These are phyloP conservation scores for Kappamyces sp. DNA, from an alignment of 192 early-diverging fungal genomes.

Conservation along the genomic window DNA sequence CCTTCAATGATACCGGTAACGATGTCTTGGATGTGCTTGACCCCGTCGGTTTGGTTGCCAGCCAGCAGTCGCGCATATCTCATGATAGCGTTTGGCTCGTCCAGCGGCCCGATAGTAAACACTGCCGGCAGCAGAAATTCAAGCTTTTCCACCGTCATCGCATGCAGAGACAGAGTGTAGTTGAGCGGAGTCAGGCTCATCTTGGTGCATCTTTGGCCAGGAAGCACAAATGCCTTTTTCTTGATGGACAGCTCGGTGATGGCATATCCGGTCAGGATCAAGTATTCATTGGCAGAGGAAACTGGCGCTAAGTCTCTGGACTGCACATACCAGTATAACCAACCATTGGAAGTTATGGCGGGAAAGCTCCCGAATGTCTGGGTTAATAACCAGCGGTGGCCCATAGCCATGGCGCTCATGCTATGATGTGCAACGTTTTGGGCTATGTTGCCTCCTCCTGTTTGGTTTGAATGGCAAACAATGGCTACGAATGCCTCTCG, in stretches of 20 bases:
- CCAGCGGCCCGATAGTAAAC: slow-evolving; percentile 44
- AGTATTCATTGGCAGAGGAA: slow-evolving; percentile 23
- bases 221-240: slow-evolving; percentile 34
- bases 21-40: slow-evolving; percentile 27
- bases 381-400: too few species aligned
- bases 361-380: too few species aligned
- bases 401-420: too few species aligned
- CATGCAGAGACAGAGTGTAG: slow-evolving; percentile 38
- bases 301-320: too few species aligned
- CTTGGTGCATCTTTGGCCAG: slow-evolving; percentile 23
- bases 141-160: slow-evolving; percentile 44
- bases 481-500: too few species aligned
- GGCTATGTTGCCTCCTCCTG: too few species aligned
- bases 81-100: slow-evolving; percentile 19
- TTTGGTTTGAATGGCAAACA: too few species aligned
- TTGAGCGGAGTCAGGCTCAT: slow-evolving; percentile 38
- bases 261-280: slow-evolving; percentile 32
- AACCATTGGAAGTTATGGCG: too few species aligned
- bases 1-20: slow-evolving; percentile 50
- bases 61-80: slow-evolving; percentile 24
- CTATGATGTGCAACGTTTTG: too few species aligned
- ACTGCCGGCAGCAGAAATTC: slow-evolving; percentile 45
- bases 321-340: too few species aligned
- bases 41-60: slow-evolving; percentile 4
- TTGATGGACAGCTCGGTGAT: slow-evolving; percentile 26